phyloP scores from a whole-genome alignment of 2,329 filamentous ascomycete species.

The Nemania serpens region DNA sequence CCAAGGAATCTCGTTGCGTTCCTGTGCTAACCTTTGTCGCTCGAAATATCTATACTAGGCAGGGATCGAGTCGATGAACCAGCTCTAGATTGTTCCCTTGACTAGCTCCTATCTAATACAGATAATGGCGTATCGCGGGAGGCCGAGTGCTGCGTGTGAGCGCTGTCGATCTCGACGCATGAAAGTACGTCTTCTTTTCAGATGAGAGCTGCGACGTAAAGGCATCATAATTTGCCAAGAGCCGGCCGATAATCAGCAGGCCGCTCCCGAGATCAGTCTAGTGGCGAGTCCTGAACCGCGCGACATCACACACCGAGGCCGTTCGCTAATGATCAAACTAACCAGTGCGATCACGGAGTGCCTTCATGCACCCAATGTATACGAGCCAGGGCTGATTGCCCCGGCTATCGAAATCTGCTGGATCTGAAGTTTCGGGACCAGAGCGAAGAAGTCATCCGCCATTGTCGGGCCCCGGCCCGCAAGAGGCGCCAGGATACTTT shows the following conservation, averaged over 20 bases:
- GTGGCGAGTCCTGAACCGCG: background rate
- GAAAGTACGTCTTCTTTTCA: background rate
- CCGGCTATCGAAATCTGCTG: conserved; percentile 1
- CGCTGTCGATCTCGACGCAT: conserved; percentile 7
- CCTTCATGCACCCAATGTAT: conserved; percentile 6
- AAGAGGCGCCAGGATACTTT: background rate
- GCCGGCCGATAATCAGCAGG: background rate
- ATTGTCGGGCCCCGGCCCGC: background rate
- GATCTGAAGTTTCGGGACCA: conserved; percentile 5
- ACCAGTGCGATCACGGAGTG: conserved; percentile 1
- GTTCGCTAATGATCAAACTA: background rate
- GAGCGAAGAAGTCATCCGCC: conserved; percentile 2
- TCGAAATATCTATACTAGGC: background rate
- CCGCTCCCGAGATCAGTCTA: background rate
- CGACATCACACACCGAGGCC: background rate
- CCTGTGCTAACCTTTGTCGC: background rate
- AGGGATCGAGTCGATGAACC: background rate
- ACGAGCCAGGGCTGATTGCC: background rate
- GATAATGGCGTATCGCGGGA: conserved; percentile 1
- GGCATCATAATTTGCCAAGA: no score
- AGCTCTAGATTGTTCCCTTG: background rate
- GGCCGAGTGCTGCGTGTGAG: conserved; percentile 1
- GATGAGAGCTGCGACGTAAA: background rate
- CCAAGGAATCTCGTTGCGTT: background rate
- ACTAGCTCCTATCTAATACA: background rate